These are phyloP conservation scores for Salix exigua DNA, from an alignment of 345 rosid genomes.

Conservation along the genomic window DNA sequence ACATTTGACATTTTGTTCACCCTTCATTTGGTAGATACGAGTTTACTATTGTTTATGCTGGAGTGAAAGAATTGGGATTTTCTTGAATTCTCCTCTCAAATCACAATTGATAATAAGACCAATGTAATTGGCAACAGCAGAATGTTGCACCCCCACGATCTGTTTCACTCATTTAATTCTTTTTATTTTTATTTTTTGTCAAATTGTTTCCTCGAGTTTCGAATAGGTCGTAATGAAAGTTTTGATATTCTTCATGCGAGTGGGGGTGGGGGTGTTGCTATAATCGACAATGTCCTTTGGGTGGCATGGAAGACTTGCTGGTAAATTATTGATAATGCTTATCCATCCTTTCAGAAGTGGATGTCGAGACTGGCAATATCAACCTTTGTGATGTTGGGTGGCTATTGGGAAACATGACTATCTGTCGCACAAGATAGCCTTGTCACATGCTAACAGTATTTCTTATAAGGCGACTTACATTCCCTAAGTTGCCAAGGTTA, in stretches of 20 bases:
- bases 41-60: background rate
- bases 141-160: too few species aligned
- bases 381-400: background rate
- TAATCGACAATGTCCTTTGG: too few species aligned
- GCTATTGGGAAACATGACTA: background rate
- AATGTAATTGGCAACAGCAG: too few species aligned
- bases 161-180: too few species aligned
- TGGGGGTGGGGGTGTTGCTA: too few species aligned
- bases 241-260: too few species aligned
- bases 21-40: background rate
- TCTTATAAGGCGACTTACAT: background rate
- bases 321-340: background rate
- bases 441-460: background rate
- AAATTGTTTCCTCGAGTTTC: too few species aligned
- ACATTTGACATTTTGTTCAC: background rate
- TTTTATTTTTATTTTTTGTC: too few species aligned
- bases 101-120: too few species aligned
- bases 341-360: background rate
- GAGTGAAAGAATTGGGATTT: background rate
- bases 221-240: too few species aligned
- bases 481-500: background rate
- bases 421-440: background rate
- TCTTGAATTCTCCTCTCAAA: background rate
- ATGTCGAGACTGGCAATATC: background rate
- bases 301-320: too few species aligned